A percentile compares a stretch with the other conserved stretches of the same genome.
Evolutionary conservation across 2,329 filamentous ascomycete species (phyloP).

Genomic region (Sphaerulina populicola): DNA sequence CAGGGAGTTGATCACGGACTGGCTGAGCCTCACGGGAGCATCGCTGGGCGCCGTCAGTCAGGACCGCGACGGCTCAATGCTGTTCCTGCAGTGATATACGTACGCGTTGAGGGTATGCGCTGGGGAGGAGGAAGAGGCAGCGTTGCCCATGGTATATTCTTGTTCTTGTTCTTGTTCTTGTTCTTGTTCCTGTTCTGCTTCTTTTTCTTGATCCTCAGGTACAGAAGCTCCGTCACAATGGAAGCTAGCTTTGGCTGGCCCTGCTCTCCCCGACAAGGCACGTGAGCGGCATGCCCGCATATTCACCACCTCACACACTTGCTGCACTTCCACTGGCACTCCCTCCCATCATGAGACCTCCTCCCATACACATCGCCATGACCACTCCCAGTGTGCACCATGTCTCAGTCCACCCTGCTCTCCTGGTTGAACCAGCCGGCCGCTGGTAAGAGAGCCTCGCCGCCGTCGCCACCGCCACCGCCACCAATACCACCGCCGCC

Average conservation of each 20-base stretch:
- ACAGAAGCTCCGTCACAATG: too few relatives aligned
- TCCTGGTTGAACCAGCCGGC: constrained; percentile 43
- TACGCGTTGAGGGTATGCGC: constrained; percentile 53
- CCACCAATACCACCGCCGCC: constrained; percentile 3
- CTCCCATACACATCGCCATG: background rate
- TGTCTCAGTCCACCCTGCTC: constrained; percentile 42
- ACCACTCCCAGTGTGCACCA: constrained; percentile 18
- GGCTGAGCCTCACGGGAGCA: constrained; percentile 63
- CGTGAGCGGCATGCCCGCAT: too few relatives aligned
- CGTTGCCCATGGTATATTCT: constrained; percentile 48
- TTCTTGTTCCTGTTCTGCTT: background rate
- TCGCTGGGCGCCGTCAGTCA: constrained; percentile 38
- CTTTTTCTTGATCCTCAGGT: too few relatives aligned
- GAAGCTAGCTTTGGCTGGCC: too few relatives aligned
- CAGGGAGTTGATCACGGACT: constrained; percentile 71
- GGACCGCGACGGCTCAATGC: background rate
- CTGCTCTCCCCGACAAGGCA: too few relatives aligned
- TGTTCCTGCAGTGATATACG: constrained; percentile 22
- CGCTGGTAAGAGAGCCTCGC: constrained; percentile 8
- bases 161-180: background rate
- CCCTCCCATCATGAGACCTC: too few relatives aligned
- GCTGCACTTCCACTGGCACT: too few relatives aligned
- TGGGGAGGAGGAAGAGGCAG: constrained; percentile 51
- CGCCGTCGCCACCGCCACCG: constrained; percentile 1
- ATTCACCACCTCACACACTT: too few relatives aligned